Evolutionary conservation across 2,329 filamentous ascomycete genomes (phyloP).

Genomic region (Beauveria scarabaeidicola): DNA sequence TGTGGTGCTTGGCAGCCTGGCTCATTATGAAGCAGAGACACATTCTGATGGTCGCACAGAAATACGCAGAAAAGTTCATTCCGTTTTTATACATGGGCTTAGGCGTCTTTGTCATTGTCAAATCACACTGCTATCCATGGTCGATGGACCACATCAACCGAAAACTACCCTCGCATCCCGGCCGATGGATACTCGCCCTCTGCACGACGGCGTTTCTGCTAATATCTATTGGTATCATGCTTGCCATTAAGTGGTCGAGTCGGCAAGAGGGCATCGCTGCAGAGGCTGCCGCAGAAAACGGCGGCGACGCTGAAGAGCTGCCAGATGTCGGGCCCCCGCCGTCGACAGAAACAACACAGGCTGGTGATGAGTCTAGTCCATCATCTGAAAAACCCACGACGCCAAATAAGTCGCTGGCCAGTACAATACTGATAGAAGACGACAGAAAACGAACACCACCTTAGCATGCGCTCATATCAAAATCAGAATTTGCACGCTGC

Average conservation of each 20-base stretch:
- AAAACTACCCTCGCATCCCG: slow-evolving; percentile 3
- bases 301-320: not conserved
- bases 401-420: not conserved
- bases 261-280: not conserved
- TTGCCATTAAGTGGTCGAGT: slow-evolving; percentile 5
- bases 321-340: not conserved
- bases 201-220: slow-evolving; percentile 14
- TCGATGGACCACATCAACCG: slow-evolving; percentile 23
- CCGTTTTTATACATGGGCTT: slow-evolving; percentile 26
- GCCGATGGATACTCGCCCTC: slow-evolving; percentile 13
- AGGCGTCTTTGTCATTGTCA: slow-evolving; percentile 24
- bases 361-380: not conserved
- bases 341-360: not conserved
- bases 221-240: slow-evolving; percentile 10
- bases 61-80: slow-evolving; percentile 19
- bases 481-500: not conserved
- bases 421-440: not conserved
- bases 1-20: slow-evolving; percentile 23
- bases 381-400: not conserved
- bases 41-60: slow-evolving; percentile 18
- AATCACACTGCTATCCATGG: slow-evolving; percentile 26
- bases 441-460: slow-evolving; percentile 1
- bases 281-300: not conserved
- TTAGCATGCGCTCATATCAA: not conserved
- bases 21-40: slow-evolving; percentile 25